Base-by-base conservation (phyloP, 2,329 filamentous ascomycete species). In the Sporothrix euskadiensis region DNA sequence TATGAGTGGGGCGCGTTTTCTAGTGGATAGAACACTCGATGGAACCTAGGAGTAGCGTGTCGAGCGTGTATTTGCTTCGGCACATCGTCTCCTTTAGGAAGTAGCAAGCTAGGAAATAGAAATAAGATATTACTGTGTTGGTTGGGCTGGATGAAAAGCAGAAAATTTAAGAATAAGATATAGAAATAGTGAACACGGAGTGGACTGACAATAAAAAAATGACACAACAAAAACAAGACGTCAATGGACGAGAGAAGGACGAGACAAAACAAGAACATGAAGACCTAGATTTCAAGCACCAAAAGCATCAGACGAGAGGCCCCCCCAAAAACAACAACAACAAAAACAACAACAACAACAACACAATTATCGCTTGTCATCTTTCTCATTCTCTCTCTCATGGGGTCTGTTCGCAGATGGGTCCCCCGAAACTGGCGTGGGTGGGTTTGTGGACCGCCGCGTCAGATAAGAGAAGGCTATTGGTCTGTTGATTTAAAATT, bases 401-500 rank as follows among this genome's bases (percentile, higher is more conserved):
- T 47, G n/a, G 14, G 39, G 61, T 41, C 57, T 61, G 57, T 65
- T 47, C 39, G 32, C 26, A 12, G 16, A n/a, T 10, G 44, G 65
- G 22, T n/a, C 26, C 22, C 9, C 1, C 2, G 41, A 35, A 49
- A 32, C 3, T 49, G 30, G 44, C 14, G 65, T 32, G 26, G 52
- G 65, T 68, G 26, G 65, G 26, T 52, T 49, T 68, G 44, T 52
- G 65, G 65, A 12, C 16, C 41, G 65, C 26, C 26, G 41, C 44
- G 65, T 52, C 41, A 68, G 65, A 68, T 68, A 68, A 65, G 61
- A 47, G 22, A 47, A 65, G 22, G 39, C 61, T 8, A 65, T 65
- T 47, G 57, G 41, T 26, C 9, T 26, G 26, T 44, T 61, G 19
- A 4, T 22, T 61, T 19, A 19, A 49, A 19, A 16, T 49, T 49